Conservation (phyloP, 768 basidiomycete genomes). For the Tricholoma matsutake region DNA sequence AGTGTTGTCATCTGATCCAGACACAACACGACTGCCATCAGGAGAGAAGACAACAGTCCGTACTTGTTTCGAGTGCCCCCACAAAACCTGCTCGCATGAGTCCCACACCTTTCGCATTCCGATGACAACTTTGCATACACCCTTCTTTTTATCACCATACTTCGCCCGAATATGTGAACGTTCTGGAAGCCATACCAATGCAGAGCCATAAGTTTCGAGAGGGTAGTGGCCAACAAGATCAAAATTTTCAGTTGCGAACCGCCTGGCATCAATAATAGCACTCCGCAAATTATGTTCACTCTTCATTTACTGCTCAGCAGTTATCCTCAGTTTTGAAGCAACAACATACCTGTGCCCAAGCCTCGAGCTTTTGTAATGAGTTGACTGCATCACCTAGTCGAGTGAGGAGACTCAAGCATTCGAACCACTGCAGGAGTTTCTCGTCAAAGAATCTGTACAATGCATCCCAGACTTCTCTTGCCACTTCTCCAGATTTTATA, state of each 20-base stretch:
- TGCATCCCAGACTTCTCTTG: not conserved
- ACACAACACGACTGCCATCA: not conserved
- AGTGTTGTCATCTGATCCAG: not conserved
- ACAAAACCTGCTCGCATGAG: not conserved
- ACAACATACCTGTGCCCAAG: not conserved
- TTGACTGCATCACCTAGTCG: not conserved
- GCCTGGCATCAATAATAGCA: too few relatives aligned
- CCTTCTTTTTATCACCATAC: too few relatives aligned
- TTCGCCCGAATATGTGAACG: too few relatives aligned
- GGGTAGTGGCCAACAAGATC: too few relatives aligned
- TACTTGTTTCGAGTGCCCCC: not conserved
- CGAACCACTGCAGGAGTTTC: not conserved
- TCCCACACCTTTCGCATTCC: too few relatives aligned
- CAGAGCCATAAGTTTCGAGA: not conserved
- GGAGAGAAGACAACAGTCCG: not conserved
- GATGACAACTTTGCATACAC: too few relatives aligned
- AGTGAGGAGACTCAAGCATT: not conserved
- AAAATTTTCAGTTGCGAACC: too few relatives aligned
- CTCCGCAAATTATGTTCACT: too few relatives aligned
- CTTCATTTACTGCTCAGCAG: too few relatives aligned
- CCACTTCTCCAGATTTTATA: not conserved
- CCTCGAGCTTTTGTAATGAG: not conserved
- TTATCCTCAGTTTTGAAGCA: too few relatives aligned
- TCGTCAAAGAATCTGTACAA: not conserved
- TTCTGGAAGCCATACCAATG: too few relatives aligned